Base-by-base conservation (phyloP, 2,329 filamentous ascomycete genomes). In the Paecilomyces formosus region DNA sequence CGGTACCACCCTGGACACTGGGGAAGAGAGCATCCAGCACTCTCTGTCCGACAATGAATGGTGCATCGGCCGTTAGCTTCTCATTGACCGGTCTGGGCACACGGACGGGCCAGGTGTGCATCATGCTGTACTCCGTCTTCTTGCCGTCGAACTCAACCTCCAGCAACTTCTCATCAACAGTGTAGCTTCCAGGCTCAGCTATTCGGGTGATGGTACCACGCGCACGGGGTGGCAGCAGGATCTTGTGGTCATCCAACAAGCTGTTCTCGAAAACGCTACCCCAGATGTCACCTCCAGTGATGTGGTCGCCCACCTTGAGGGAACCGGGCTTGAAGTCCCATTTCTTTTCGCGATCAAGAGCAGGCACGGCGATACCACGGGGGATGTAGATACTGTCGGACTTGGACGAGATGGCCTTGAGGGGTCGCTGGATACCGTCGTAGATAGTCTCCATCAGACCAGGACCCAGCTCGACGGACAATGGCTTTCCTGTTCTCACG, bases 371-470 rank as follows among this genome's bases (percentile, higher is more conserved):
- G 72, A 99, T 93, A 76, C 94, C 94, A 68, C 94, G 90, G 70
- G 94, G 94, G 64, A 99, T 99, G 78, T 99, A 99, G 77, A 99
- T 99, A 77, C 90, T 92, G 71, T 91, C 81, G 56, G 92, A 86
- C 54, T 84, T 78, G 49, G 88, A 80, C 66, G 90, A 82, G 70
- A 99, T 99, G 65, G 85, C 87, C 78, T 88, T 88, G 68, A 99
- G 87, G 55, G 94, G 94, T 73, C 94, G 88, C 78, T 99, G 94
- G 70, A 99, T 99, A 80, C 94, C 94, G 76, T 99, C 94, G 82
- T 97, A 99, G 76, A 99, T 99, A 66, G 94, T 97, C 80, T 97
- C 93, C 85, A 99, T 91, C 75, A 99, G 82, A 74, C 94, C 94
- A 63, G 94, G 94, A 55, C 94, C 94, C 54, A 99, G 88, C 78